Conservation (phyloP, 805 yeast genomes). For the Candida cerambycidarum region DNA sequence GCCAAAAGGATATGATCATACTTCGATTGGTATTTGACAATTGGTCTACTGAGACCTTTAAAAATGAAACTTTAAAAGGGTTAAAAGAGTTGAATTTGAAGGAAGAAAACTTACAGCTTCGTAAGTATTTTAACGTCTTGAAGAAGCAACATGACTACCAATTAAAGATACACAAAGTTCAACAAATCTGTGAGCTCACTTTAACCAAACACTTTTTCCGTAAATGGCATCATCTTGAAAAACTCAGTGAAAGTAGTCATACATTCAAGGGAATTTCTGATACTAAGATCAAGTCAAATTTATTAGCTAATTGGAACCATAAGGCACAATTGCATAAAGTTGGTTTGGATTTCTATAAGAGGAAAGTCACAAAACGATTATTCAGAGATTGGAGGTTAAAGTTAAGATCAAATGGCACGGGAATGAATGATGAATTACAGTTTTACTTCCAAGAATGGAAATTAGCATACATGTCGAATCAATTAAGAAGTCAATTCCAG, state of each 20-base stretch:
- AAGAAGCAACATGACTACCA: slow-evolving; percentile 1
- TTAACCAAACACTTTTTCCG: slow-evolving; percentile 4
- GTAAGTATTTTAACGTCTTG: slow-evolving; percentile 14
- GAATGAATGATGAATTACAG: no score
- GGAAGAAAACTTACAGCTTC: slow-evolving; percentile 18
- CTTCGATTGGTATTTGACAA: not conserved
- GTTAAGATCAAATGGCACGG: not conserved
- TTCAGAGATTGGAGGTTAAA: slow-evolving; percentile 18
- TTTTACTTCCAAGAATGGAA: slow-evolving; percentile 11
- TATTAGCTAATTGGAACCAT: slow-evolving; percentile 18
- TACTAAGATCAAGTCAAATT: slow-evolving; percentile 2
- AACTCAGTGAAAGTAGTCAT: slow-evolving; percentile 10
- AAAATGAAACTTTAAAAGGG: not conserved
- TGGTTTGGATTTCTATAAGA: slow-evolving; percentile 15
- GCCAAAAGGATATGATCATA: not conserved
- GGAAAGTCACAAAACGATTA: slow-evolving; percentile 4
- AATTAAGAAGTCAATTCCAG: not conserved
- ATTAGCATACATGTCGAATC: not conserved
- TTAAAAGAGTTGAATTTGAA: slow-evolving; percentile 7
- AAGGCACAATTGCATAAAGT: slow-evolving; percentile 4
- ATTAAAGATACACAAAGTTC: slow-evolving; percentile 1
- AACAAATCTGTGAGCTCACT: not conserved
- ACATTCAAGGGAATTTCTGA: slow-evolving; percentile 9
- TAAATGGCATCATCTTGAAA: slow-evolving; percentile 11
- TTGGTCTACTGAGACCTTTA: slow-evolving; percentile 3